Base-by-base conservation (phyloP, 2,329 filamentous ascomycete genomes). In the Monilinia vaccinii-corymbosi region DNA sequence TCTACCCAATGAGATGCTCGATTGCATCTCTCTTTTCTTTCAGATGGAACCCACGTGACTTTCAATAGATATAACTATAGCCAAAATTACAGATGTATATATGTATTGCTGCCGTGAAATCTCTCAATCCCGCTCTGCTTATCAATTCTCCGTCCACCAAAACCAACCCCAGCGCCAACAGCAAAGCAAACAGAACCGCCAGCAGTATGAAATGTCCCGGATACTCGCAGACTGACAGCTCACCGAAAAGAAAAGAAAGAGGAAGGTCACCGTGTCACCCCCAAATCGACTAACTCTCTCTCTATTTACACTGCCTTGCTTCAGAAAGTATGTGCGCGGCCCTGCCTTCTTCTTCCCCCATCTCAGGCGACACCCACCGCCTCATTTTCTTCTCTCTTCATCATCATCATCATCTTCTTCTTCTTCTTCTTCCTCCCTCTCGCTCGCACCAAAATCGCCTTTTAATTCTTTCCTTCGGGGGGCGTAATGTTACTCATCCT, bases 141-240 rank as follows among this genome's bases (percentile, higher is more conserved):
- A 52, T 45, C 47, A 59, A 59, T 59, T 55, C 57, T 59, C 57
- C 57, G 57, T n/a, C n/a, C n/a, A n/a, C n/a, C n/a, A n/a, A n/a
- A n/a, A n/a, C n/a, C n/a, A n/a, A n/a, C n/a, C n/a, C n/a, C n/a
- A n/a, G n/a, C n/a, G n/a, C n/a, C n/a, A n/a, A n/a, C n/a, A n/a
- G n/a, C n/a, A n/a, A n/a, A n/a, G n/a, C n/a, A n/a, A n/a, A n/a
- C n/a, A n/a, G n/a, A n/a, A n/a, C n/a, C n/a, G n/a, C n/a, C n/a
- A n/a, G 11, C 38, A 44, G 38, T 42, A 31, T 25, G 28, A 32
- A 34, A 32, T 28, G 47, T 53, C 32, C 32, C 48, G 49, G 40
- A 55, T 53, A 13, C 48, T 44, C 57, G 57, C 57, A 55, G 36
- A 45, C 40, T 59, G 57, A 59, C 50, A 55, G 57, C 57, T 59